phyloP scores from a whole-genome alignment of 163 green algal species.

The Chloroidium sp. region DNA sequence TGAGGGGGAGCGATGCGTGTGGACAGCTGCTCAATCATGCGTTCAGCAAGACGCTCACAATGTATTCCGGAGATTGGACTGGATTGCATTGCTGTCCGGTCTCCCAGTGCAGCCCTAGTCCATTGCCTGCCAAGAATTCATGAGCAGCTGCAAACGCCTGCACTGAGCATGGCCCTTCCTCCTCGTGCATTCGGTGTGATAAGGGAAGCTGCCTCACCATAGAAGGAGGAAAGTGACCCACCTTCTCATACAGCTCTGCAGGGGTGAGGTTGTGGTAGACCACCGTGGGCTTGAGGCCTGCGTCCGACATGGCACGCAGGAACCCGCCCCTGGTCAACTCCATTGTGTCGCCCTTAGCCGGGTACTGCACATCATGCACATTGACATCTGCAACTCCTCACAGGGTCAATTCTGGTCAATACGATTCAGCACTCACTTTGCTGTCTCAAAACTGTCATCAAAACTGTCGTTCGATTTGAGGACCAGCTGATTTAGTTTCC shows the following conservation, averaged over 20 bases:
- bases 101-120: too few species aligned
- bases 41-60: too few species aligned
- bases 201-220: too few species aligned
- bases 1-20: too few species aligned
- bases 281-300: constrained; percentile 58
- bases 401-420: background rate
- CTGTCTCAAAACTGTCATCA: background rate
- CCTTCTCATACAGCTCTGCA: constrained; percentile 69
- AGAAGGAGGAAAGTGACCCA: background rate
- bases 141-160: too few species aligned
- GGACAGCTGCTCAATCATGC: too few species aligned
- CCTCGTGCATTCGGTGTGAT: too few species aligned
- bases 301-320: constrained; percentile 41
- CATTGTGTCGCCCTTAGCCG: constrained; percentile 11
- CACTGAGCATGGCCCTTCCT: too few species aligned
- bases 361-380: background rate
- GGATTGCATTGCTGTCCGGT: too few species aligned
- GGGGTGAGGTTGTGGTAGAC: constrained; percentile 69
- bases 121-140: too few species aligned
- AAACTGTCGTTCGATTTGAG: background rate
- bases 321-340: constrained; percentile 25
- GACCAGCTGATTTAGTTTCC: too few species aligned
- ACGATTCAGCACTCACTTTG: background rate
- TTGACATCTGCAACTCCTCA: background rate
- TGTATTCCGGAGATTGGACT: too few species aligned